A percentile compares a stretch with the other conserved stretches of the same genome.
phyloP scores from a whole-genome alignment of 1,284 basidiomycete species.

The Puccinia horiana region DNA sequence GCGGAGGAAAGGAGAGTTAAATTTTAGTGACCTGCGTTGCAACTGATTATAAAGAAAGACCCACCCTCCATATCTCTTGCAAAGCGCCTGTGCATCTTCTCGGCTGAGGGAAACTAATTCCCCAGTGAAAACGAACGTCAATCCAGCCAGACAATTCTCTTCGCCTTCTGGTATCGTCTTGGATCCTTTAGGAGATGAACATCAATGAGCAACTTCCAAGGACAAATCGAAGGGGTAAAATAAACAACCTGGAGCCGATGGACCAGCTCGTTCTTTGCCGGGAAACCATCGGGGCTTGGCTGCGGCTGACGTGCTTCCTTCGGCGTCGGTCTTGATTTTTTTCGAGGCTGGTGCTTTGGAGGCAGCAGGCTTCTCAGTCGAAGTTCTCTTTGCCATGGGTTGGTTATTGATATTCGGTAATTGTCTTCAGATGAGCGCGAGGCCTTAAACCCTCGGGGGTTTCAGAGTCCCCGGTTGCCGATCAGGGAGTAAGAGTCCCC shows the following conservation, averaged over 20 bases:
- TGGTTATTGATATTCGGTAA: background rate
- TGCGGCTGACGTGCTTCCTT: background rate
- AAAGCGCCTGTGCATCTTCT: conserved; percentile 82
- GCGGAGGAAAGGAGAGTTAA: background rate
- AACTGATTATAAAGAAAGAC: conserved; percentile 55
- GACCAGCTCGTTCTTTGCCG: conserved; percentile 51
- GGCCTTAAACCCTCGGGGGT: no score
- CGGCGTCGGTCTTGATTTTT: conserved; percentile 10
- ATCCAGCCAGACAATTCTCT: conserved; percentile 78
- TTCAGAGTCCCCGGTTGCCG: no score
- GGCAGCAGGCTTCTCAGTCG: conserved; percentile 2
- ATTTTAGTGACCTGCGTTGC: background rate
- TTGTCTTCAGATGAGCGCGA: background rate
- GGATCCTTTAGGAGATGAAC: conserved; percentile 63
- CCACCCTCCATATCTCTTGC: conserved; percentile 87
- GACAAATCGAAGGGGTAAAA: background rate
- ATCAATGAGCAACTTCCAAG: background rate
- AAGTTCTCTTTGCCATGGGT: conserved; percentile 19
- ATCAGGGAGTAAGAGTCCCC: no score
- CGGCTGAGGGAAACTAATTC: conserved; percentile 83
- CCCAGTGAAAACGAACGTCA: conserved; percentile 87
- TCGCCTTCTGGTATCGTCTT: conserved; percentile 78
- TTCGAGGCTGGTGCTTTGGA: conserved; percentile 24
- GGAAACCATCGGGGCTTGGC: conserved; percentile 58
- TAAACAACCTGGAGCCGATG: conserved; percentile 38